A percentile compares a stretch with the other conserved stretches of the same genome.
Evolutionary conservation across 768 basidiomycete species (phyloP).

Genomic region (Auriscalpium orientale): DNA sequence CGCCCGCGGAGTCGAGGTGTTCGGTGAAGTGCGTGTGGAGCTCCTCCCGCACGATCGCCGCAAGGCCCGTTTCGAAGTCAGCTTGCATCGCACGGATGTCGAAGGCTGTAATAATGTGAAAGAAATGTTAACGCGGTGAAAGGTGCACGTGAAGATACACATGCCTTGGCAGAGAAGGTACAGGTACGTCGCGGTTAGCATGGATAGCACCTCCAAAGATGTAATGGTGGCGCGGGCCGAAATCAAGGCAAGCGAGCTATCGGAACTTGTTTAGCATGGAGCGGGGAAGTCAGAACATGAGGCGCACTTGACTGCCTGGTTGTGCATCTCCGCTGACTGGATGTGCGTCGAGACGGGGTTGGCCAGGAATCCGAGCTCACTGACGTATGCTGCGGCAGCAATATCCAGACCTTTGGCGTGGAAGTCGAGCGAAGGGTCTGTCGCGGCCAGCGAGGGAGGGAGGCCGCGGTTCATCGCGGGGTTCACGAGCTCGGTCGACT

Average conservation of each 20-base stretch:
- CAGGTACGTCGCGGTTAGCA: constrained; percentile 68
- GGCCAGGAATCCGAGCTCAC: constrained; percentile 76
- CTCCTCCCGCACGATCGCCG: constrained; percentile 42
- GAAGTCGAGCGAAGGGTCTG: constrained; percentile 76
- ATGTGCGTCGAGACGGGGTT: constrained; percentile 81
- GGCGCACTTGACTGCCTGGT: constrained; percentile 82
- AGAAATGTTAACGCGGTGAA: background rate
- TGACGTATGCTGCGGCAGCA: constrained; percentile 70
- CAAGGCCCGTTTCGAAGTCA: constrained; percentile 49
- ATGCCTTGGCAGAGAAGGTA: constrained; percentile 63
- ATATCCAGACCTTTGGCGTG: constrained; percentile 84
- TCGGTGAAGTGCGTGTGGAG: constrained; percentile 38
- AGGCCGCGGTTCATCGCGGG: constrained; percentile 80
- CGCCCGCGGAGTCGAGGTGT: constrained; percentile 30
- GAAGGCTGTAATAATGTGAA: constrained; percentile 36
- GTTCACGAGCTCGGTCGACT: constrained; percentile 65
- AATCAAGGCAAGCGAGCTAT: constrained; percentile 74
- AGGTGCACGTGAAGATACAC: background rate
- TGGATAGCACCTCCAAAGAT: constrained; percentile 69
- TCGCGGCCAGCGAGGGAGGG: constrained; percentile 71
- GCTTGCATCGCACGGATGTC: constrained; percentile 72
- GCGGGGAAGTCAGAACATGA: background rate
- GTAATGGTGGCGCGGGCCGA: constrained; percentile 75
- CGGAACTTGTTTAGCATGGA: constrained; percentile 11
- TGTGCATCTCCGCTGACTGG: constrained; percentile 88